Evolutionary conservation across 2,329 filamentous ascomycete species (phyloP).

Genomic region (Apiospora rasikravindrae): DNA sequence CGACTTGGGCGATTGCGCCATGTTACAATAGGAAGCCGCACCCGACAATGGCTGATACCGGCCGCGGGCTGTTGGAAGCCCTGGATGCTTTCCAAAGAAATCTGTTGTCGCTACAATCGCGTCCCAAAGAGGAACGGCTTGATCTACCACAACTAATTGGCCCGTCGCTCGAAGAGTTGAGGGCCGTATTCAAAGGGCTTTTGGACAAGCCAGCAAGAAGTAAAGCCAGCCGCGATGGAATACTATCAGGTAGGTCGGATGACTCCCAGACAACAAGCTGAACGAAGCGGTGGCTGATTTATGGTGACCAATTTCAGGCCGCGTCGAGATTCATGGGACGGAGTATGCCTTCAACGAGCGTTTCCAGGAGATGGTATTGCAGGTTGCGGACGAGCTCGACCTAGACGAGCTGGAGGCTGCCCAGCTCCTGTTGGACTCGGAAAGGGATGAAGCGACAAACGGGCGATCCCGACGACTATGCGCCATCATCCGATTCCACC

Average conservation of each 20-base stretch:
- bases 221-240: slow-evolving; percentile 72
- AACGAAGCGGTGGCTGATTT: neutral
- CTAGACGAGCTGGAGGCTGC: slow-evolving; percentile 89
- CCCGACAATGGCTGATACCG: slow-evolving; percentile 72
- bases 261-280: neutral
- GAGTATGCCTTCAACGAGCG: slow-evolving; percentile 84
- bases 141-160: slow-evolving; percentile 62
- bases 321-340: slow-evolving; percentile 72
- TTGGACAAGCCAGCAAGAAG: slow-evolving; percentile 78
- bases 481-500: slow-evolving; percentile 86
- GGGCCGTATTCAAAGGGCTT: slow-evolving; percentile 71
- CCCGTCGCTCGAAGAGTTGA: slow-evolving; percentile 63
- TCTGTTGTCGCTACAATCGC: slow-evolving; percentile 76
- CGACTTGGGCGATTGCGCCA: slow-evolving; percentile 27
- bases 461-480: slow-evolving; percentile 78
- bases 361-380: slow-evolving; percentile 82
- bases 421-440: slow-evolving; percentile 74
- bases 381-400: slow-evolving; percentile 86
- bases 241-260: slow-evolving; percentile 66
- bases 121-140: slow-evolving; percentile 63
- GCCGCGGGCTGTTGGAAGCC: slow-evolving; percentile 73
- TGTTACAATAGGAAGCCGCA: slow-evolving; percentile 51
- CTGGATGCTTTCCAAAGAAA: slow-evolving; percentile 87
- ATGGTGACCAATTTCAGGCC: slow-evolving; percentile 57
- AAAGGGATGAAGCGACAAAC: slow-evolving; percentile 69